Base-by-base conservation (phyloP, 768 basidiomycete genomes). In the Trametes cingulata region DNA sequence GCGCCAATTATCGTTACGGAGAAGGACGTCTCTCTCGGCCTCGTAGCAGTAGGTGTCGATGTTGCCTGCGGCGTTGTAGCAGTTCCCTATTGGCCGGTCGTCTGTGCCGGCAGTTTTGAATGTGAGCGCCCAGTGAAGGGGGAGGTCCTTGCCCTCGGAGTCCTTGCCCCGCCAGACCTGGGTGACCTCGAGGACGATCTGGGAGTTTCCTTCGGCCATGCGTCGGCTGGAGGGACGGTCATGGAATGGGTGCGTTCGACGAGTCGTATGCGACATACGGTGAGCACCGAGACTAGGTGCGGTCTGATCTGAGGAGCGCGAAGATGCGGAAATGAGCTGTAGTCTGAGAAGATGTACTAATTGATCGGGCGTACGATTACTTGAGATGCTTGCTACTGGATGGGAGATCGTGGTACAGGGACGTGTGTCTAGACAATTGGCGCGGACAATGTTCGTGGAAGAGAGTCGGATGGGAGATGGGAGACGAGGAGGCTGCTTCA, bases 81-180 rank as follows among this genome's bases (percentile, higher is more conserved):
- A 27, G 35, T 55, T 58, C 6, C 65, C 60, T 17, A 40, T 45
- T 13, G 60, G 65, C 17, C 20, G 22, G 25, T 52, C 39, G 39
- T 62, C 58, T n/a, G 57, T 56, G 25, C 63, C 63, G 42, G 48
- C 55, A 48, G 59, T 61, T 42, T 52, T 41, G 53, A 61, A 53
- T n/a, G 65, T 66, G 58, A 66, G 50, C n/a, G 61, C 61, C 65
- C 65, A 66, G 54, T 63, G 60, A n/a, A 66, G 60, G 40, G 59
- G 62, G 17, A 57, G 50, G 29, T 60, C 36, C 20, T 60, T 51
- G 56, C 60, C 56, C 10, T 52, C 35, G 8, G 58, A 46, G 52
- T 63, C 65, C 45, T 47, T 60, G 39, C 62, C 62, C 19, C 60
- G 65, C 65, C 65, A 67, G 6, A 52, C 37, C 35, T 64, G 65